These are phyloP conservation scores for Penicillium sp. DNA, from an alignment of 2,329 filamentous ascomycete species.

Conservation along the genomic window DNA sequence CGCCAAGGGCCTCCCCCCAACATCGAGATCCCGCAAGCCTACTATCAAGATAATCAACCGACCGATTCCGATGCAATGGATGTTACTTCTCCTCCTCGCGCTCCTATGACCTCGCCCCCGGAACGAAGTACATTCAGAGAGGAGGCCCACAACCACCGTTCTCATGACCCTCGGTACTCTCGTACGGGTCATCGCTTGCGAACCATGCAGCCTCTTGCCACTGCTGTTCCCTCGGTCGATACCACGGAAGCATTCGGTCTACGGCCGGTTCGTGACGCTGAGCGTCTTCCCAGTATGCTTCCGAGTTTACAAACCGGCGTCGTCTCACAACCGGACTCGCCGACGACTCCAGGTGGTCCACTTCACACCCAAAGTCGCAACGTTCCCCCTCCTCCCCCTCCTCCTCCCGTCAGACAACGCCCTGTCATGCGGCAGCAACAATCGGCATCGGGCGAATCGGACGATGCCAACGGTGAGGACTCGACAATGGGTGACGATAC, in stretches of 20 bases:
- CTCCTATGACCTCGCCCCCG: conserved; percentile 63
- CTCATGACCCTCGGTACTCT: conserved; percentile 36
- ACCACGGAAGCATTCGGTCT: conserved; percentile 64
- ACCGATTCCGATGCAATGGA: conserved; percentile 53
- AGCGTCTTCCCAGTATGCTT: conserved; percentile 77
- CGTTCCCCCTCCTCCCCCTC: conserved; percentile 44
- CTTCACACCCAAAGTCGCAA: conserved; percentile 53
- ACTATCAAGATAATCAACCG: conserved; percentile 44
- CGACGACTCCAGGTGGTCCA: conserved; percentile 73
- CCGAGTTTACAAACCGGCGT: conserved; percentile 62
- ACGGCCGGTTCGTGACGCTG: conserved; percentile 71
- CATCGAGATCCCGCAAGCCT: conserved; percentile 66
- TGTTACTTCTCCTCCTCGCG: conserved; percentile 56
- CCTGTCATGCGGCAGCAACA: conserved; percentile 85
- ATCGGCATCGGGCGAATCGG: conserved; percentile 76
- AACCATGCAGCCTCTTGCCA: conserved; percentile 60
- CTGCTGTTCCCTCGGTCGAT: conserved; percentile 62
- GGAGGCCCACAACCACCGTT: conserved; percentile 47
- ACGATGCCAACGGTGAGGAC: conserved; percentile 81
- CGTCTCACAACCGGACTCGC: conserved; percentile 85
- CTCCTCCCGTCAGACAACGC: conserved; percentile 58
- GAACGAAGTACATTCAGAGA: conserved; percentile 61
- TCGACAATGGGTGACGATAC: conserved; percentile 66
- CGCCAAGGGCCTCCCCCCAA: conserved; percentile 77
- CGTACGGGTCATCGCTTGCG: conserved; percentile 49